Percentiles rank a stretch among this genome's conserved stretches.
Conservation (phyloP, 1,284 basidiomycete species). For the Rhodofomes roseus region DNA sequence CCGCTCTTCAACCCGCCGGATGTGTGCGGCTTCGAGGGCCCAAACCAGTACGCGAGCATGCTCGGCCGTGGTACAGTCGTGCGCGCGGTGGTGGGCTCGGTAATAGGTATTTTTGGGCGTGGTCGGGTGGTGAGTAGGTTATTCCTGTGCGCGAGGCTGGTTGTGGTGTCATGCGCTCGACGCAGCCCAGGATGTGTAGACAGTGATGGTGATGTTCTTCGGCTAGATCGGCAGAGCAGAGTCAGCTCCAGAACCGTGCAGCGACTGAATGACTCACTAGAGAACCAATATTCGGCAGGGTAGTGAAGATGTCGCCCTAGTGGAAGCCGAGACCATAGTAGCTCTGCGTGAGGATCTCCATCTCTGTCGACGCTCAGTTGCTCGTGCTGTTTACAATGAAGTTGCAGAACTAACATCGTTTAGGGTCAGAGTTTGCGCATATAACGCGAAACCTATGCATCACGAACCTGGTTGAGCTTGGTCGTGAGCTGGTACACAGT, state of each 20-base stretch:
- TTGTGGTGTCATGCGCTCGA: conserved; percentile 51
- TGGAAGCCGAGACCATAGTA: conserved; percentile 62
- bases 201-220: conserved; percentile 48
- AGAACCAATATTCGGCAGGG: conserved; percentile 77
- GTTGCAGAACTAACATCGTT: conserved; percentile 52
- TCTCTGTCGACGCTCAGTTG: conserved; percentile 55
- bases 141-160: no score
- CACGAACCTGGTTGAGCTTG: conserved; percentile 55
- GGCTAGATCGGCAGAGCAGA: conserved; percentile 39
- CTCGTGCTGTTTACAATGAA: conserved; percentile 55
- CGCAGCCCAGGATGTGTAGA: conserved; percentile 47
- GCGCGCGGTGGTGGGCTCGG: no score
- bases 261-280: conserved; percentile 45
- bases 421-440: not conserved
- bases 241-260: no score
- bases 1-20: conserved; percentile 36
- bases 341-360: conserved; percentile 56
- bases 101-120: no score
- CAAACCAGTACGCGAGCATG: not conserved
- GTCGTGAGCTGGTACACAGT: conserved; percentile 57
- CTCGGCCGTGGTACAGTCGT: no score
- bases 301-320: conserved; percentile 67
- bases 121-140: no score
- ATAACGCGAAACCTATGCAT: not conserved
- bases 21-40: conserved; percentile 29